Evolutionary conservation across 2,329 filamentous ascomycete species (phyloP), one percentile per base, ranked within the genome.

Genomic region (Ilyonectria sp.): DNA sequence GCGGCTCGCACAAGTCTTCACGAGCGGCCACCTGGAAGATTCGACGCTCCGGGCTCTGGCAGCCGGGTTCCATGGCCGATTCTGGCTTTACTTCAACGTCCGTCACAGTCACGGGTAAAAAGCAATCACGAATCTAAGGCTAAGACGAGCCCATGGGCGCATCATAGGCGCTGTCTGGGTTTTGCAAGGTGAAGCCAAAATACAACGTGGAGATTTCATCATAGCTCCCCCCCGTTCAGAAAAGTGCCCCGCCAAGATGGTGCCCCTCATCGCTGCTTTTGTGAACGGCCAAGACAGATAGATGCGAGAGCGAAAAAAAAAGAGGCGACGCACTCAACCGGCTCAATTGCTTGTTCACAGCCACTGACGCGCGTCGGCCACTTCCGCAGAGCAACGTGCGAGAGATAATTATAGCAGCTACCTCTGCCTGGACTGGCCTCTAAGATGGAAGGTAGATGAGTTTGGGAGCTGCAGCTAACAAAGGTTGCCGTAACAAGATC

Each of bases 191-290:
- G 61, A 69, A 58, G 43, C 33, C 37, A 56, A 50, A 57, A 70
- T 60, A 47, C 60, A 56, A 74, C 71, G 71, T 75, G 73, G 69
- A 72, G 57, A 64, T 63, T 52, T 76, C 74, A 76, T 76, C 74
- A 76, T 74, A 75, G 72, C 70, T 75, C 70, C 74, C 64, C 63
- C 69, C 69, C 71, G 67, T 67, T 68, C 60, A 67, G 71, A 61
- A 68, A 66, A 47, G 29, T 92, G 92, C 77, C 85, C 92, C 47
- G 86, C 89, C 62, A 79, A 87, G 84, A 29, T 69, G 37, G 63
- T 71, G 92, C 89, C 76, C 87, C 83, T n/a, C 91, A 11, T 92
- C 92, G 71, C 90, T 92, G 49, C 88, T 92, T 52, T 90, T 74
- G 58, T 57, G 55, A 55, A 54, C 44, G 63, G 69, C 50, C 62